phyloP scores from a whole-genome alignment of 495 filamentous ascomycete genomes.

The Neurospora sp. region DNA sequence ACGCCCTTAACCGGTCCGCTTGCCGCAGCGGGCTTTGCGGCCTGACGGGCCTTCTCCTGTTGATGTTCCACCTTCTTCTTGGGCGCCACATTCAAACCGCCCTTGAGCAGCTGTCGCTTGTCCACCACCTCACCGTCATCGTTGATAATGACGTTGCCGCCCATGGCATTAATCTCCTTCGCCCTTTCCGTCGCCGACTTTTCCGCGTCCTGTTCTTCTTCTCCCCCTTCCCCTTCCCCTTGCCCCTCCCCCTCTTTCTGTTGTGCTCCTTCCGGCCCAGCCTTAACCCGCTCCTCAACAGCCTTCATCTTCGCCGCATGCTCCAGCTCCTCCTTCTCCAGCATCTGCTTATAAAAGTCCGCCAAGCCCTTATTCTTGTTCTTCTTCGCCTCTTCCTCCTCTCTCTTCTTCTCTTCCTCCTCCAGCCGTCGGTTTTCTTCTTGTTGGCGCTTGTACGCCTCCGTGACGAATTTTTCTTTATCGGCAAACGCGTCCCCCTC shows the following conservation, averaged over 20 bases:
- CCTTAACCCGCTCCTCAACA: slow-evolving; percentile 53
- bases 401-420: slow-evolving; percentile 64
- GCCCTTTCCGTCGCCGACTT: slow-evolving; percentile 66
- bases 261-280: slow-evolving; percentile 22
- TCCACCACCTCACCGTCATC: slow-evolving; percentile 93
- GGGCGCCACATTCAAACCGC: slow-evolving; percentile 73
- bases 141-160: slow-evolving; percentile 64
- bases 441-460: slow-evolving; percentile 91
- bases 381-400: slow-evolving; percentile 58
- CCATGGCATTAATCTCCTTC: slow-evolving; percentile 60
- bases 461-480: slow-evolving; percentile 94
- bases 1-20: slow-evolving; percentile 32
- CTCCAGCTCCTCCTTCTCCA: slow-evolving; percentile 65
- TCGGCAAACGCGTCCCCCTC: slow-evolving; percentile 92
- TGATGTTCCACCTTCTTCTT: slow-evolving; percentile 37
- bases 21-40: slow-evolving; percentile 21
- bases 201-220: slow-evolving; percentile 28
- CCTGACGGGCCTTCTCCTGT: slow-evolving; percentile 25
- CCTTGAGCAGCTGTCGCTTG: slow-evolving; percentile 79
- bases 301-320: slow-evolving; percentile 62
- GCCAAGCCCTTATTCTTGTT: slow-evolving; percentile 69
- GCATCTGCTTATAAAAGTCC: slow-evolving; percentile 74
- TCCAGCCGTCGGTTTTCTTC: slow-evolving; percentile 69
- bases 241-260: slow-evolving; percentile 12
- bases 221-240: slow-evolving; percentile 5